These are phyloP conservation scores for Dorcoceras hygrometricum DNA, from an alignment of 257 asterid species.

Conservation along the genomic window DNA sequence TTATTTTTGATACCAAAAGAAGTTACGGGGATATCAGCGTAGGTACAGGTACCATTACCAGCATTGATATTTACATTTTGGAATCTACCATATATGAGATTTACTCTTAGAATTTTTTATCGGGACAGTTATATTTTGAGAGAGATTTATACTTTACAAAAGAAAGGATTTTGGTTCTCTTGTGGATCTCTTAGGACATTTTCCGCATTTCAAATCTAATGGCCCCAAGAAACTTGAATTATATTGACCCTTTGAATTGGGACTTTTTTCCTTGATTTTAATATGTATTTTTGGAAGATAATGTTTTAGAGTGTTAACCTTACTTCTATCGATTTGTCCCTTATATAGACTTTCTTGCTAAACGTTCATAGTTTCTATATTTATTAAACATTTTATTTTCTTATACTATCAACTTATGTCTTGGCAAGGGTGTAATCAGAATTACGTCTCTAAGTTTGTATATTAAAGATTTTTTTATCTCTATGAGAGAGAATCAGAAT, in stretches of 20 bases:
- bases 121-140: not conserved
- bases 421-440: no score
- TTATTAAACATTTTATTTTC: no score
- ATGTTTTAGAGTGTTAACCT: not conserved
- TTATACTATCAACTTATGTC: no score
- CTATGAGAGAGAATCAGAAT: no score
- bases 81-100: not conserved
- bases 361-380: no score
- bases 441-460: no score
- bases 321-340: no score
- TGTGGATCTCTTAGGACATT: no score
- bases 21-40: conserved; percentile 79
- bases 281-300: not conserved
- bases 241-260: not conserved
- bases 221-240: not conserved
- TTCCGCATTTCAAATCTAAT: no score
- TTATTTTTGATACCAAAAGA: conserved; percentile 83
- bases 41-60: conserved; percentile 26
- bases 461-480: no score
- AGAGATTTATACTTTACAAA: not conserved
- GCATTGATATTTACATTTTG: not conserved
- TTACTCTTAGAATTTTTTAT: no score
- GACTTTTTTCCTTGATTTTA: not conserved
- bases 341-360: no score
- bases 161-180: not conserved